A percentile compares a stretch with the other conserved stretches of the same genome.
These are phyloP conservation scores for Acanthamoeba healyi DNA, from an alignment of 208 protist species.

Conservation along the genomic window DNA sequence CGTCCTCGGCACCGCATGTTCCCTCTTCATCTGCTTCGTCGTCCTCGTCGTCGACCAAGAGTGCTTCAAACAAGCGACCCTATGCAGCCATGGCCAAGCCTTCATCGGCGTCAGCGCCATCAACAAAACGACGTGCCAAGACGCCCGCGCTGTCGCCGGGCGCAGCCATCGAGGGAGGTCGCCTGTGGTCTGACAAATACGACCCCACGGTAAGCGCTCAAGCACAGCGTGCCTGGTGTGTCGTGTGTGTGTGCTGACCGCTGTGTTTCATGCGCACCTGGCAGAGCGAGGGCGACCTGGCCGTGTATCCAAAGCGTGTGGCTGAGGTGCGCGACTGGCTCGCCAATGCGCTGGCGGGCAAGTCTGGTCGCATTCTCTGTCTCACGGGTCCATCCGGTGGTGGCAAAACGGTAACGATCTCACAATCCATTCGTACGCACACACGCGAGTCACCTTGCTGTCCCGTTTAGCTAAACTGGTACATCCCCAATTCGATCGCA, in stretches of 20 bases:
- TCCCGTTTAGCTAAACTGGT: too few species aligned
- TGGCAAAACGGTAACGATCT: slow-evolving; percentile 60
- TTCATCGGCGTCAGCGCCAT: neutral
- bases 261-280: neutral
- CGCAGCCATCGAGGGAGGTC: neutral
- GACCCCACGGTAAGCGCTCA: neutral
- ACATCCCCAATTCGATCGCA: too few species aligned
- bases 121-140: neutral
- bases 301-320: slow-evolving; percentile 3
- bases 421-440: too few species aligned
- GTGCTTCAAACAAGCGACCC: neutral
- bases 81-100: neutral
- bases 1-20: too few species aligned
- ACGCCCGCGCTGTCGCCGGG: neutral
- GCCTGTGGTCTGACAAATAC: slow-evolving; percentile 55
- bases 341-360: neutral
- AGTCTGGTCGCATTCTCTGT: neutral
- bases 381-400: slow-evolving; percentile 50
- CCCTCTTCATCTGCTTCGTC: slow-evolving; percentile 27
- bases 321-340: slow-evolving; percentile 43
- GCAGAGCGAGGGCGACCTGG: slow-evolving; percentile 58
- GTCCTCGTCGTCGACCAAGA: neutral
- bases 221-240: neutral
- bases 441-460: too few species aligned
- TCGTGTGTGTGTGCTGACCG: neutral